phyloP scores from a whole-genome alignment of 2,329 filamentous ascomycete species.

The Pseudofabraea citricarpa region DNA sequence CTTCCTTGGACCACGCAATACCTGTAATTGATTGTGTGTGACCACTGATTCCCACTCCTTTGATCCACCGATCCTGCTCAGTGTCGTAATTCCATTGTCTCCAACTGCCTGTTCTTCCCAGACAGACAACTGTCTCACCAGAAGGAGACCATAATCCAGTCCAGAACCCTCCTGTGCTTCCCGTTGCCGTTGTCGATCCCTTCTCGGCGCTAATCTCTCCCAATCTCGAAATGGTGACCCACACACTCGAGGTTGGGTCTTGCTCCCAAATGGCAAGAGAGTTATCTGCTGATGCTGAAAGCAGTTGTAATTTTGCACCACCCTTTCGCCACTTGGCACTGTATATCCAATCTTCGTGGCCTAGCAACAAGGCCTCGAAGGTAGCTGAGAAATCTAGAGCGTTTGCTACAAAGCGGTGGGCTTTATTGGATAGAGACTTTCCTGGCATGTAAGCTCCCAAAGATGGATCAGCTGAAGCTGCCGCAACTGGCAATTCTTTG shows the following conservation, averaged over 20 bases:
- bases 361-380: slow-evolving; percentile 88
- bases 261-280: slow-evolving; percentile 91
- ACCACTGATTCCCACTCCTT: slow-evolving; percentile 72
- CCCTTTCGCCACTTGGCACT: slow-evolving; percentile 50
- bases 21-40: slow-evolving; percentile 80
- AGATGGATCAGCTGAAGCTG: slow-evolving; percentile 50
- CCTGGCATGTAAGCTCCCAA: slow-evolving; percentile 56
- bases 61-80: slow-evolving; percentile 65
- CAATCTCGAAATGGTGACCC: slow-evolving; percentile 79
- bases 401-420: slow-evolving; percentile 64
- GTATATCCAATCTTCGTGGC: slow-evolving; percentile 98
- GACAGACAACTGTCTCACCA: slow-evolving; percentile 68
- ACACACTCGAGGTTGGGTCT: slow-evolving; percentile 79
- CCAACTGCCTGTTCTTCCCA: slow-evolving; percentile 93
- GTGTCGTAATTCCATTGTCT: slow-evolving; percentile 69
- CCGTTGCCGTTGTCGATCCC: slow-evolving; percentile 92
- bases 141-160: slow-evolving; percentile 86
- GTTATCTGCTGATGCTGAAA: slow-evolving; percentile 92
- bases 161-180: slow-evolving; percentile 95
- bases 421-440: slow-evolving; percentile 82
- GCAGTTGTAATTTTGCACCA: slow-evolving; percentile 56
- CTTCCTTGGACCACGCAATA: slow-evolving; percentile 77
- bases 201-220: slow-evolving; percentile 95
- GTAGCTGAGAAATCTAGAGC: slow-evolving; percentile 69
- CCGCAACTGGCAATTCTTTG: slow-evolving; percentile 54